phyloP scores from a whole-genome alignment of 2,329 filamentous ascomycete species.

The Colletotrichum orchidophilum region DNA sequence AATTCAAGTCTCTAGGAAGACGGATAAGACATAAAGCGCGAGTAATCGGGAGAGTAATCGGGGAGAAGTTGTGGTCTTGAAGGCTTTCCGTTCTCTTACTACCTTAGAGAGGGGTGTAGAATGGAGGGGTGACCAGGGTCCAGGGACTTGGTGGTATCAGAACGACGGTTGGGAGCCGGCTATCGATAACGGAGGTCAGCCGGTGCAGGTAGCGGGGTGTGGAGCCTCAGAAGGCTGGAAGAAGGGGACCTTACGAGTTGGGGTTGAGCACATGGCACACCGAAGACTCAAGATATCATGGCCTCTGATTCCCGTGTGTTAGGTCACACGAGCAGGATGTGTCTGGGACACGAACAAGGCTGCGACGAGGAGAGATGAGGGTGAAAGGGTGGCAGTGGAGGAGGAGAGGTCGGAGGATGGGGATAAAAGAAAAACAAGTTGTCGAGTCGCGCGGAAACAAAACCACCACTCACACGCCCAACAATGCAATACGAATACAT shows the following conservation, averaged over 20 bases:
- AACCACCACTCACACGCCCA: neutral
- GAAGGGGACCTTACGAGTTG: constrained; percentile 24
- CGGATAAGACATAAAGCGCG: constrained; percentile 16
- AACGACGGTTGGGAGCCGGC: constrained; percentile 29
- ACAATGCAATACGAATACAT: neutral
- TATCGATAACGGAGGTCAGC: constrained; percentile 33
- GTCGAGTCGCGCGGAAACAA: constrained; percentile 4
- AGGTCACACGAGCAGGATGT: constrained; percentile 29
- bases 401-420: neutral
- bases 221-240: constrained; percentile 27
- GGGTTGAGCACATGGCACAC: constrained; percentile 32
- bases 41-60: neutral
- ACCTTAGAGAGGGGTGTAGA: constrained; percentile 1
- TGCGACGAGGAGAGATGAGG: neutral
- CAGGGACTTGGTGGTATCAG: constrained; percentile 22
- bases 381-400: neutral
- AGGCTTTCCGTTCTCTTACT: neutral
- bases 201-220: constrained; percentile 30
- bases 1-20: constrained; percentile 11
- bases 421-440: neutral
- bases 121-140: constrained; percentile 8
- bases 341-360: neutral
- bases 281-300: constrained; percentile 29
- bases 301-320: constrained; percentile 2
- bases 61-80: constrained; percentile 14